phyloP scores from a whole-genome alignment of 1,139 yeast species.

The Debaryomyces psychrophilus region DNA sequence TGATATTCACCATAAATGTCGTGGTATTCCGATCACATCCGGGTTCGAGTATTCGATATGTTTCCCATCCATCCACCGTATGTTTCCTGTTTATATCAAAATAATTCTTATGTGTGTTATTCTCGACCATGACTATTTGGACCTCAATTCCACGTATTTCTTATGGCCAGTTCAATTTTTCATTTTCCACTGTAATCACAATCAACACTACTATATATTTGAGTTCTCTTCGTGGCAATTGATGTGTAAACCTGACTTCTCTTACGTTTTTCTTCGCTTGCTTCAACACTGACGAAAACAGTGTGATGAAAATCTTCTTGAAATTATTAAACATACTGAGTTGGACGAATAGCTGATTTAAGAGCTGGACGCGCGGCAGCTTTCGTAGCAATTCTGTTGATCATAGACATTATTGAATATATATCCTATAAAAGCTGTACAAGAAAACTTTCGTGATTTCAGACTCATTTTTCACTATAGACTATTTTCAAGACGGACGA shows the following conservation, averaged over 20 bases:
- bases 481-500: conserved; percentile 17
- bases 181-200: background rate
- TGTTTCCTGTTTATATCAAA: background rate
- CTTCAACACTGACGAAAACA: background rate
- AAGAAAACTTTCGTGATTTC: conserved; percentile 6
- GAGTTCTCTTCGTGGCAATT: background rate
- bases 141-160: background rate
- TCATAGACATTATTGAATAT: conserved; percentile 40
- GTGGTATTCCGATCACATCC: background rate
- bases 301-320: background rate
- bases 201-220: background rate
- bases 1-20: background rate
- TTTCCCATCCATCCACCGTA: background rate
- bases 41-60: background rate
- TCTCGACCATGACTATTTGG: background rate
- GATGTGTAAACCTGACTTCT: background rate
- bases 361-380: conserved; percentile 43
- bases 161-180: background rate
- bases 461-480: conserved; percentile 9
- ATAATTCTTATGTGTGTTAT: background rate
- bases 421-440: conserved; percentile 9
- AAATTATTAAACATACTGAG: conserved; percentile 41
- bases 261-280: background rate
- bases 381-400: conserved; percentile 52
- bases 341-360: conserved; percentile 47